Conservation (phyloP, 2,329 filamentous ascomycete genomes). For the Xylariaceae sp. region DNA sequence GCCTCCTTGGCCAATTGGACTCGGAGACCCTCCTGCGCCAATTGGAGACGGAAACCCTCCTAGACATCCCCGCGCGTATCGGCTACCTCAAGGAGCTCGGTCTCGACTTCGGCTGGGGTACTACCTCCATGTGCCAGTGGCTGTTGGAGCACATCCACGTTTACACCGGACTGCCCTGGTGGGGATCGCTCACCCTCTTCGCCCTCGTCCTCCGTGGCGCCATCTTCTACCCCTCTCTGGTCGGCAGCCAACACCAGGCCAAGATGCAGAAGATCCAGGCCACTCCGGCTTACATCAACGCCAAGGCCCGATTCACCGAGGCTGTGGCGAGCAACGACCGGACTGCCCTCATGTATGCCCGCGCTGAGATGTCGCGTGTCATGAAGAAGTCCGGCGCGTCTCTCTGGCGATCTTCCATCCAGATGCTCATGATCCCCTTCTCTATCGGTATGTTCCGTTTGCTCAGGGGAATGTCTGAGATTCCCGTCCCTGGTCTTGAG, state of each 20-base stretch:
- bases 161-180: constrained; percentile 73
- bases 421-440: constrained; percentile 58
- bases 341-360: constrained; percentile 40
- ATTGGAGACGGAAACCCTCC: constrained; percentile 31
- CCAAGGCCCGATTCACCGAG: constrained; percentile 47
- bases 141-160: constrained; percentile 78
- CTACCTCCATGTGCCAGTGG: constrained; percentile 68
- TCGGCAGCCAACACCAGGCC: constrained; percentile 56
- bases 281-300: constrained; percentile 51
- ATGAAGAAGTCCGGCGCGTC: constrained; percentile 52
- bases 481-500: constrained; percentile 78
- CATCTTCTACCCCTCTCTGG: constrained; percentile 62
- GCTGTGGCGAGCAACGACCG: constrained; percentile 40
- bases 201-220: constrained; percentile 59
- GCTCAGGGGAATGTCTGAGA: constrained; percentile 63
- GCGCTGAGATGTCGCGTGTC: constrained; percentile 45
- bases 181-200: constrained; percentile 63
- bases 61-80: constrained; percentile 65
- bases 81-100: constrained; percentile 81
- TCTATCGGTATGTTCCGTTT: constrained; percentile 78
- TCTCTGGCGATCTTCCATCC: constrained; percentile 45
- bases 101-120: constrained; percentile 80
- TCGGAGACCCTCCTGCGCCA: constrained; percentile 2
- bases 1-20: constrained; percentile 5
- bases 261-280: constrained; percentile 53